Percentiles rank a stretch among this genome's conserved stretches.
Conservation (phyloP, 192 early-diverging fungal genomes). For the Coemansia sp. region DNA sequence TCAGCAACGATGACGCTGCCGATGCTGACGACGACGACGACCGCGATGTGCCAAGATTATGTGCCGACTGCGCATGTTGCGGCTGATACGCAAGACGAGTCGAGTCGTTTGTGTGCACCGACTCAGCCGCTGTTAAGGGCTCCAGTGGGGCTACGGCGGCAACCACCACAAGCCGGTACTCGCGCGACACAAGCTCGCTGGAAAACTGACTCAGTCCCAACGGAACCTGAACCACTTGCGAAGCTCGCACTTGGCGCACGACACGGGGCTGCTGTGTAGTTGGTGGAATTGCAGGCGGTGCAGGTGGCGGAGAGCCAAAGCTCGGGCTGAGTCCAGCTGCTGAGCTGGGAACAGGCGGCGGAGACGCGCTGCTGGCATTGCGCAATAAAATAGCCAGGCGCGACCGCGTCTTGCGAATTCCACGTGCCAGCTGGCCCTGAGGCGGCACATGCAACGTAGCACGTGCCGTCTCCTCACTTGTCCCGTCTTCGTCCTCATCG, state of each 20-base stretch:
- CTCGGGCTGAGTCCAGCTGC: background rate
- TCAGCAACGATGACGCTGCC: background rate
- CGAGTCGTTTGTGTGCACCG: conserved; percentile 18
- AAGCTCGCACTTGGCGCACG: conserved; percentile 42
- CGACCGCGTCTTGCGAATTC: conserved; percentile 38
- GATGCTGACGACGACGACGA: conserved; percentile 1
- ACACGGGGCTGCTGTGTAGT: conserved; percentile 1
- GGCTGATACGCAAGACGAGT: background rate
- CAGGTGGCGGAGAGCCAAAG: background rate
- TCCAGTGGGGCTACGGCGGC: conserved; percentile 43
- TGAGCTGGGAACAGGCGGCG: conserved; percentile 3
- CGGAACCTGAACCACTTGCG: conserved; percentile 41
- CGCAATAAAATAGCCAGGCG: conserved; percentile 32
- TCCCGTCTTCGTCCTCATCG: background rate
- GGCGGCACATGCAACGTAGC: too few species aligned
- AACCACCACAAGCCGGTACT: conserved; percentile 50
- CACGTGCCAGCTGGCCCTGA: conserved; percentile 12
- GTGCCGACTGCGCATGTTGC: conserved; percentile 1
- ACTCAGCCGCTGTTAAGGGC: conserved; percentile 15
- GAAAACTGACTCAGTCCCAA: conserved; percentile 49
- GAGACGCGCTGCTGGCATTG: background rate
- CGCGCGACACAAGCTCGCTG: conserved; percentile 48
- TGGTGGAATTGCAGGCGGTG: background rate
- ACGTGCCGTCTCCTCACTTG: background rate
- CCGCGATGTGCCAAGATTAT: conserved; percentile 1